Evolutionary conservation across 164 flowering plant species (phyloP), one percentile per base, ranked within the genome.

Genomic region (Platanus orientalis): DNA sequence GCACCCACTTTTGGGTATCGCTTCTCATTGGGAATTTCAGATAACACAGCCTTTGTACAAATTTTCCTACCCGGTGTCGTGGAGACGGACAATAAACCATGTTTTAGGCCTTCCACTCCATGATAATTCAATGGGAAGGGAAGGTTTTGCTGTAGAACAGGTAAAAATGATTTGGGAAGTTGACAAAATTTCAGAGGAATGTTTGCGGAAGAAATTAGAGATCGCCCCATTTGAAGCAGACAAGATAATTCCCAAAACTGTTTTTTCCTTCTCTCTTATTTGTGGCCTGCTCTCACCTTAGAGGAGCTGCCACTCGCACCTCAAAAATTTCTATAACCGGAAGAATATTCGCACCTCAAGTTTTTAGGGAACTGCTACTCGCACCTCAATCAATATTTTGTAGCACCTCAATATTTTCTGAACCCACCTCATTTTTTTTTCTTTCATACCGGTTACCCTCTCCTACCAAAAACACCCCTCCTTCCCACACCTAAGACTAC

Each of bases 1-100:
- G 97, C 87, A 57, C 84, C 96, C 11, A 88, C 67, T 67, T 71
- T 88, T 1, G 79, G 70, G 59, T 65, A 91, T 55, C 60, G 67
- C 29, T 70, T 76, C 63, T 70, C 70, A 54, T 57, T 65, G n/a
- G 77, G 62, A 52, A 61, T 34, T 28, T 80, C 86, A n/a, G 92
- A 83, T 11, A 79, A 32, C 12, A 68, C 83, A 45, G 92, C 83
- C 52, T 65, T 78, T 24, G 80, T 54, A 57, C 69, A 63, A 61
- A 68, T 44, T 29, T 24, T 44, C 25, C 45, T 64, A 17, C 25
- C 26, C 42, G 52, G 42, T 30, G 24, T 26, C 13, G 65, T 16
- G 11, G 58, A 39, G 54, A 21, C 20, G 14, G 73, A 66, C 32
- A 27, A 26, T 0, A 32, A 25, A 50, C 32, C 51, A 44, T 57